Evolutionary conservation across 129 eudicot genomes (phyloP), one percentile per base, ranked within the genome.

Genomic region (Helianthus tuberosus): DNA sequence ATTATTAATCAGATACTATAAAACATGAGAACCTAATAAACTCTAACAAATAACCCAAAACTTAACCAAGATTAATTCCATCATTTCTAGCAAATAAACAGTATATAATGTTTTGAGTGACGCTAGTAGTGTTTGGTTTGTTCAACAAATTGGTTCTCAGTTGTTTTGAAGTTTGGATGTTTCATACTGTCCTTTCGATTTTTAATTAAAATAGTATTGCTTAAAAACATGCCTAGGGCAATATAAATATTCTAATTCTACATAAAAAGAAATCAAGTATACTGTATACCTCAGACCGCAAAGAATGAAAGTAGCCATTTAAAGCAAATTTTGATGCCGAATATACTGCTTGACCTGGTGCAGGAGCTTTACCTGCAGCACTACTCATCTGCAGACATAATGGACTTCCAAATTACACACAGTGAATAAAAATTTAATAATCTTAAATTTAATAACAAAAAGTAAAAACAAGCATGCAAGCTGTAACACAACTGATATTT

Each of bases 361-460:
- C 97, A 73, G 97, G 99, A 69, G 83, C 44, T 84, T 94, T 94
- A 76, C 99, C 99, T 20, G 99, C 97, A 69, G 99, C 99, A 88
- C 99, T 94, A 82, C 97, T 91, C 97, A 94, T 94, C 99, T 94
- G 77, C 58, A 80, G 47, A 74, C 16, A 64, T 69, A 54, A 74
- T n/a, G 60, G 35, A 78, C 50, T 16, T 64, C 29, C 17, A 32
- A 29, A 11, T 64, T 64, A 72, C 29, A 63, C 3, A 29, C 23
- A 16, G 10, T 58, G 68, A 15, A 8, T 15, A 5, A 12, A 27
- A 23, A 12, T 27, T 4, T 13, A 27, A 25, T 25, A 59, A 17
- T 32, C n/a, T 59, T 25, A 58, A 58, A 54, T 54, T 11, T 23
- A 23, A 25, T 3, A 10, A 58, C 27, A 58, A 11, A 23, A 59